These are phyloP conservation scores for Emergomyces pasteurianus DNA, from an alignment of 2,329 filamentous ascomycete species.

Conservation along the genomic window DNA sequence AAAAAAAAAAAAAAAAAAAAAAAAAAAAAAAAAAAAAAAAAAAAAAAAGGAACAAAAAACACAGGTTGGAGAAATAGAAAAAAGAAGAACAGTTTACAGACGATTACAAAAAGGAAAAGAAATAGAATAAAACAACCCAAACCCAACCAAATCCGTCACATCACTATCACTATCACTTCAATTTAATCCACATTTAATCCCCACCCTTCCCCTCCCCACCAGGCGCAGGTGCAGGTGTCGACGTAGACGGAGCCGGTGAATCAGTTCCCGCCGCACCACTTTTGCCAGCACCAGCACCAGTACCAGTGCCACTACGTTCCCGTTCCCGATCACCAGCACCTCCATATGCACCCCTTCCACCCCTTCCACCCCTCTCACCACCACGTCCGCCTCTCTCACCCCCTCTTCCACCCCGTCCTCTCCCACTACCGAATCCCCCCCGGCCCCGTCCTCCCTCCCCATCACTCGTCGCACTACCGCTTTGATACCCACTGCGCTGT, in stretches of 20 bases:
- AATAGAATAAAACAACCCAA: not conserved
- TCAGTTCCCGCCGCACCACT: conserved; percentile 32
- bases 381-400: conserved; percentile 46
- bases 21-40: not conserved
- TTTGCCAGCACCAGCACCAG: conserved; percentile 39
- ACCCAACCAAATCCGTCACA: not conserved
- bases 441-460: conserved; percentile 57
- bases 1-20: too few relatives aligned
- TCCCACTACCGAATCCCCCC: conserved; percentile 46
- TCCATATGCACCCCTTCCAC: not conserved
- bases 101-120: not conserved
- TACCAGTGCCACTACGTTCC: not conserved
- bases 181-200: not conserved
- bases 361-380: conserved; percentile 30
- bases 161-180: too few relatives aligned
- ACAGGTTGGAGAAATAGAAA: not conserved
- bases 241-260: not conserved
- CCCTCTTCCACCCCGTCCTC: conserved; percentile 45
- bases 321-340: not conserved
- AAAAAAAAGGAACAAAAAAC: not conserved
- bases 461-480: conserved; percentile 60
- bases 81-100: not conserved
- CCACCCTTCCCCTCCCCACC: not conserved
- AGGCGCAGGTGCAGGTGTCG: not conserved
- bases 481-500: conserved; percentile 66